A percentile compares a stretch with the other conserved stretches of the same genome.
These are phyloP conservation scores for Chaetomiaceae sp. DNA, from an alignment of 2,329 filamentous ascomycete species.

Conservation along the genomic window DNA sequence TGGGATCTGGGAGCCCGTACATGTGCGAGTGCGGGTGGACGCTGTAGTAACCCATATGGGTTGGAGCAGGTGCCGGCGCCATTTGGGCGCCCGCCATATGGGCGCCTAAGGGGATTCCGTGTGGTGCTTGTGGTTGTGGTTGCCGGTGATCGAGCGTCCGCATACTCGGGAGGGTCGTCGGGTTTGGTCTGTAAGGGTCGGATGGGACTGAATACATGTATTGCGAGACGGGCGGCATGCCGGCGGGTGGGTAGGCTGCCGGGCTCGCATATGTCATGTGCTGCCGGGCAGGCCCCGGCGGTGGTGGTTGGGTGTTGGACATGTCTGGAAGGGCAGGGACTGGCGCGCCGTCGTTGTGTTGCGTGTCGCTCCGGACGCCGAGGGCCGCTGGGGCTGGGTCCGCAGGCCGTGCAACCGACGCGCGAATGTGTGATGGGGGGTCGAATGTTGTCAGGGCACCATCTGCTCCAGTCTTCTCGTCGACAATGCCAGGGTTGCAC, in stretches of 20 bases:
- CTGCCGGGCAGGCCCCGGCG: conserved; percentile 24
- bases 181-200: conserved; percentile 36
- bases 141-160: conserved; percentile 38
- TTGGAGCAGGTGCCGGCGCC: conserved; percentile 34
- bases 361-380: conserved; percentile 20
- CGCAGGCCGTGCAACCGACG: conserved; percentile 12
- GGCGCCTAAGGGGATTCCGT: conserved; percentile 35
- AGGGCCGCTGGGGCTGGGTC: conserved; percentile 9
- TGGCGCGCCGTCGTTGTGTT: conserved; percentile 24
- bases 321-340: conserved; percentile 21
- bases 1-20: conserved; percentile 41
- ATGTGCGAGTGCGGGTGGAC: conserved; percentile 37
- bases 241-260: conserved; percentile 22
- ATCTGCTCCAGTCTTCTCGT: conserved; percentile 17
- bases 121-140: conserved; percentile 25
- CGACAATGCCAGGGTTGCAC: conserved; percentile 14
- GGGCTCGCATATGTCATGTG: conserved; percentile 24
- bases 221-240: conserved; percentile 21
- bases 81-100: conserved; percentile 33
- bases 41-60: conserved; percentile 41
- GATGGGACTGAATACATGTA: conserved; percentile 20
- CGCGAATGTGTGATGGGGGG: conserved; percentile 12
- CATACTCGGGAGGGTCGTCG: conserved; percentile 40
- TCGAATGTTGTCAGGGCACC: conserved; percentile 17
- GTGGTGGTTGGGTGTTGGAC: conserved; percentile 26